A percentile compares a stretch with the other conserved stretches of the same genome.
Evolutionary conservation across 495 filamentous ascomycete genomes (phyloP).

Genomic region (Hypoxylon cercidicola): DNA sequence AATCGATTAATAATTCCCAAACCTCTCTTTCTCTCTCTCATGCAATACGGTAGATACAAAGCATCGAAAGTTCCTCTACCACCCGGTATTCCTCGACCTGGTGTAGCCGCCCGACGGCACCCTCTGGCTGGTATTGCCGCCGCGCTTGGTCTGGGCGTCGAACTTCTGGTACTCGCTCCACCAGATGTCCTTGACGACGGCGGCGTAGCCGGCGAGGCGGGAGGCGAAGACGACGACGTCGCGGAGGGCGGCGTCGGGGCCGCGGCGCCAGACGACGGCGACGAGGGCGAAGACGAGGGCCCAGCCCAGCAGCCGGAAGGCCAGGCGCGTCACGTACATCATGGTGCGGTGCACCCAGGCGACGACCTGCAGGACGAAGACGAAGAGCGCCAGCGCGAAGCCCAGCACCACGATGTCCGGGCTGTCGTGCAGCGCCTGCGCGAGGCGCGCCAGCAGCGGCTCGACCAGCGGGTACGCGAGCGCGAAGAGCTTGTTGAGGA

Average conservation of each 20-base stretch:
- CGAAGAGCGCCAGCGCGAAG: conserved; percentile 61
- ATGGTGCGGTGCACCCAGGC: conserved; percentile 72
- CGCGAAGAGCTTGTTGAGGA: conserved; percentile 49
- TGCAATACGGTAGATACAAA: not conserved
- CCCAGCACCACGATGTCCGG: conserved; percentile 71
- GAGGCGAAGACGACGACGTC: conserved; percentile 59
- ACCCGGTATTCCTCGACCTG: conserved; percentile 43
- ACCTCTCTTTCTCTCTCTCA: conserved; percentile 6
- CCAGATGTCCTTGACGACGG: conserved; percentile 66
- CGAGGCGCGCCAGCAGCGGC: conserved; percentile 60
- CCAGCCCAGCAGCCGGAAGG: conserved; percentile 69
- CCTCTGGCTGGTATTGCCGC: conserved; percentile 29
- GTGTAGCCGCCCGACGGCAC: conserved; percentile 38
- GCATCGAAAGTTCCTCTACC: conserved; percentile 26
- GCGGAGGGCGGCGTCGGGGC: conserved; percentile 66
- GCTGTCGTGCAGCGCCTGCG: conserved; percentile 49
- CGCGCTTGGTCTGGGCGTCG: conserved; percentile 49
- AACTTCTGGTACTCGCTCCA: conserved; percentile 63
- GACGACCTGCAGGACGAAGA: conserved; percentile 74
- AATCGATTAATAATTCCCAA: conserved; percentile 4
- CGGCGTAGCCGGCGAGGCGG: conserved; percentile 57
- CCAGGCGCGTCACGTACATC: conserved; percentile 76
- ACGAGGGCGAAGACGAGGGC: conserved; percentile 58
- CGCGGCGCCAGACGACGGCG: conserved; percentile 69
- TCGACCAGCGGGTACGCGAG: conserved; percentile 48